A percentile compares a stretch with the other conserved stretches of the same genome.
Conservation (phyloP, 2,329 filamentous ascomycete species). For the Fusarium xyrophilum region DNA sequence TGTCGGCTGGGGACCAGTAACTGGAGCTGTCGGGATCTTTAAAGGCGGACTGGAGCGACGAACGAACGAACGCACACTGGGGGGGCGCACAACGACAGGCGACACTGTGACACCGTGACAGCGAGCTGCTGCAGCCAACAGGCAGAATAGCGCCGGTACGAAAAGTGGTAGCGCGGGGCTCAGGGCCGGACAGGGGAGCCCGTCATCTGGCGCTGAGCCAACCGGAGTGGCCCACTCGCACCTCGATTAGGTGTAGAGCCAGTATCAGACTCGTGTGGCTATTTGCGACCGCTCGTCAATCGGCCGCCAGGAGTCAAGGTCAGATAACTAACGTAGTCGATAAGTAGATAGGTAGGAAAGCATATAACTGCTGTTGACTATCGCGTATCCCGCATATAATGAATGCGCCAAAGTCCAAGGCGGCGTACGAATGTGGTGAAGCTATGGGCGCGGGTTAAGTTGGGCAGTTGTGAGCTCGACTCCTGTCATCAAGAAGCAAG, state of each 20-base stretch:
- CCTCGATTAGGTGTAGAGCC: slow-evolving; percentile 32
- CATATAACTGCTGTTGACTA: slow-evolving; percentile 1
- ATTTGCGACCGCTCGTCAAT: slow-evolving; percentile 25
- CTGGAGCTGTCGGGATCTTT: slow-evolving; percentile 41
- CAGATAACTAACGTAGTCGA: not conserved
- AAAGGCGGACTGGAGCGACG: slow-evolving; percentile 34
- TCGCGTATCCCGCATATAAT: not conserved
- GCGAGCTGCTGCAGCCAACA: slow-evolving; percentile 29
- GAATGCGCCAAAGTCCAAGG: slow-evolving; percentile 3
- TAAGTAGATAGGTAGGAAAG: not conserved
- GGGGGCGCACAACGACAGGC: slow-evolving; percentile 37
- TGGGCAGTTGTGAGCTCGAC: slow-evolving; percentile 10
- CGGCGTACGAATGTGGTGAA: not conserved
- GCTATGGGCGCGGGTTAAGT: not conserved
- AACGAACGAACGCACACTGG: slow-evolving; percentile 22
- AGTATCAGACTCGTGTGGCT: slow-evolving; percentile 26
- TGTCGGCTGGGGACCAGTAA: slow-evolving; percentile 22
- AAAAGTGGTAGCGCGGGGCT: slow-evolving; percentile 43
- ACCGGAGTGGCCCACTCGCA: slow-evolving; percentile 40
- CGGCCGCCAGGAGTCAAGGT: slow-evolving; percentile 10
- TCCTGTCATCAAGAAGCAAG: not conserved
- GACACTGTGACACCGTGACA: slow-evolving; percentile 39
- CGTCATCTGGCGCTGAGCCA: slow-evolving; percentile 45
- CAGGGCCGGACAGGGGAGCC: slow-evolving; percentile 41
- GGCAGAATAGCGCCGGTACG: slow-evolving; percentile 35